A percentile compares a stretch with the other conserved stretches of the same genome.
phyloP scores from a whole-genome alignment of 805 yeast genomes.

The Cyberlindnera xishuangbannaensis region DNA sequence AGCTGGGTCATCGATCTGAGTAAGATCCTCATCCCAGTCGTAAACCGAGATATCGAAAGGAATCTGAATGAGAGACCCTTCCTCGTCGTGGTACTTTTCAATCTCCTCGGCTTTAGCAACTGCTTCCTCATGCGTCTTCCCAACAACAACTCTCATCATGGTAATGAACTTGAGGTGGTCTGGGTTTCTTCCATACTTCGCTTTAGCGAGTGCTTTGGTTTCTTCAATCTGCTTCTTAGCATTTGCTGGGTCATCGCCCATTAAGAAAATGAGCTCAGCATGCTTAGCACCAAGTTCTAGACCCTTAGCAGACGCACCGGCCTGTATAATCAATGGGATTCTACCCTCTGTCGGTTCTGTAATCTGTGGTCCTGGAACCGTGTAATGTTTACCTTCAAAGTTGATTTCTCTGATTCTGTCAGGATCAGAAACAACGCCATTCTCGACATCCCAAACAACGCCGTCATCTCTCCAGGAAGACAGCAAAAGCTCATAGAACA shows the following conservation, averaged over 20 bases:
- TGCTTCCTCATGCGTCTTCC: slow-evolving; percentile 38
- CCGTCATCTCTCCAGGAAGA: slow-evolving; percentile 44
- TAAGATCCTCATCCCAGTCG: slow-evolving; percentile 40
- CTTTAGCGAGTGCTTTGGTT: slow-evolving; percentile 32
- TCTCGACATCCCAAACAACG: slow-evolving; percentile 23
- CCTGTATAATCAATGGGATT: slow-evolving; percentile 41
- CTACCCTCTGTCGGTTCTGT: slow-evolving; percentile 41
- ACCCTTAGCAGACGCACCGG: slow-evolving; percentile 40
- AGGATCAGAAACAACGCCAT: slow-evolving; percentile 35
- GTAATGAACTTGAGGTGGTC: slow-evolving; percentile 36
- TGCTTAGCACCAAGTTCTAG: slow-evolving; percentile 38
- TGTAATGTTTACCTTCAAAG: slow-evolving; percentile 36
- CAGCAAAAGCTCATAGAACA: slow-evolving; percentile 35
- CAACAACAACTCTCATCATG: slow-evolving; percentile 33
- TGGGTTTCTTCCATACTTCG: slow-evolving; percentile 33
- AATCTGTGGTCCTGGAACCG: slow-evolving; percentile 36
- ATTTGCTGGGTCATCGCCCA: slow-evolving; percentile 26
- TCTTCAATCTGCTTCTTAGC: slow-evolving; percentile 28
- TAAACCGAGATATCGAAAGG: slow-evolving; percentile 38
- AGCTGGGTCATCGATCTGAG: slow-evolving; percentile 29
- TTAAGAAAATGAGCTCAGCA: slow-evolving; percentile 38
- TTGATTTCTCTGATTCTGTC: slow-evolving; percentile 37
- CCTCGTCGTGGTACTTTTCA: slow-evolving; percentile 31
- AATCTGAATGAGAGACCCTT: slow-evolving; percentile 39
- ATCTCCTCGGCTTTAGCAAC: slow-evolving; percentile 31